Base-by-base conservation (phyloP, 1,139 yeast species). In the Candida smagusa region DNA sequence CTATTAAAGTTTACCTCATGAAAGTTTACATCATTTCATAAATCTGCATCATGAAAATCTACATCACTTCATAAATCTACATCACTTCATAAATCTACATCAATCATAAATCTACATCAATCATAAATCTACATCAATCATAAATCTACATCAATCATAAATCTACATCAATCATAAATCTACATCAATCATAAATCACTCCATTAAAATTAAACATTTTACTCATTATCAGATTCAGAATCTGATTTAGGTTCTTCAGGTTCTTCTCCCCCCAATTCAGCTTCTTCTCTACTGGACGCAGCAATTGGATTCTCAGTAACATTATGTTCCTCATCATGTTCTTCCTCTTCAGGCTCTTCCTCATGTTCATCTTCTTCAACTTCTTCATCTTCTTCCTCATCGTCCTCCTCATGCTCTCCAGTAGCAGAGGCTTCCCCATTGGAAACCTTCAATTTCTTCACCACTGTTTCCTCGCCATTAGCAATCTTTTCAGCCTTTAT, bases 211-310 rank as follows among this genome's bases (percentile, higher is more conserved):
- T n/a, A n/a, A n/a, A n/a, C n/a, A n/a, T n/a, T n/a, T 24, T 27
- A 9, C 22, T 28, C 31, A 11, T 34, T 27, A 12, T 27, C 29
- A 5, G 16, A 27, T 27, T 34, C 36, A 28, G 36, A 34, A n/a
- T 34, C 37, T 9, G 27, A 23, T 9, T 12, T 35, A 7, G 12
- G 24, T 9, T 37, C 40, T 58, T 12, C 55, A 53, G 12, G 51
- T 41, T 36, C 42, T 7, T 22, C 32, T 5, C 54, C 58, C 23
- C 43, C 50, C 34, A 59, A 40, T 35, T 59, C 63, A 9, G 49
- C 53, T 27, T 60, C 65, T 35, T 57, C 64, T 35, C 46, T 43
- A 4, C 46, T 43, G 12, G 48, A 39, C 2, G 52, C 54, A 7
- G 54, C 56, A 22, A 58, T 56, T 1, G 61, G 63, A 16, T 56